Base-by-base conservation (phyloP, 176 grass and related monocot genomes). In the Triticum urartu region DNA sequence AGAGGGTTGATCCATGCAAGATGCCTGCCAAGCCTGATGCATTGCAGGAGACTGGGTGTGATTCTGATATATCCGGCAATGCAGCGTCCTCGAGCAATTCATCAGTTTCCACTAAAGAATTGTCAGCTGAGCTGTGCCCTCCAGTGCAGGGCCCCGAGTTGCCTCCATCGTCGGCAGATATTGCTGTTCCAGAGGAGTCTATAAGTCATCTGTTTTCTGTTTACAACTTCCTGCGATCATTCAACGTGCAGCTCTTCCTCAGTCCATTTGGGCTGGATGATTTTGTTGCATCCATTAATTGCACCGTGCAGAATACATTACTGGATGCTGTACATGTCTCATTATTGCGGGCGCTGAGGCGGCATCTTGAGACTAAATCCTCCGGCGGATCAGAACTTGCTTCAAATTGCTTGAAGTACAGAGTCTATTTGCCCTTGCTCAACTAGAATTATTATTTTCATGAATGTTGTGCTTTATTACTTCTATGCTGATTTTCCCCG, bases 281-380 rank as follows among this genome's bases (percentile, higher is more conserved):
- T 83, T 93, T 99, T 93, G 92, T 99, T 50, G 89, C 90, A n/a
- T 89, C 94, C 22, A 82, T 99, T 65, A 96, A 91, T 81, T 94
- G 94, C 89, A 89, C 42, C 2, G 77, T 84, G 11, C 94, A 99
- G 78, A 99, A 97, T 90, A 94, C 89, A 73, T 85, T 99, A 68
- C 42, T 94, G 90, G 97, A 99, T 94, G 92, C 88, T 87, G 87
- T 99, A 64, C 97, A 99, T 85, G 89, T 94, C 36, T 91, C 89
- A 15, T 90, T 99, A 21, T 67, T 97, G 87, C 86, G 77, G 34
- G 85, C 83, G 15, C 73, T 97, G 81, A 91, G 78, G 83, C 87
- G 83, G 26, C 89, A 94, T 89, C 90, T 99, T 85, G 89, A 90
- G 83, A 75, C 87, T 81, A 86, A 86, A 85, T 94, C 92, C 11